Conservation (phyloP, 2,329 filamentous ascomycete genomes). For the Clarireedia homoeocarpa region DNA sequence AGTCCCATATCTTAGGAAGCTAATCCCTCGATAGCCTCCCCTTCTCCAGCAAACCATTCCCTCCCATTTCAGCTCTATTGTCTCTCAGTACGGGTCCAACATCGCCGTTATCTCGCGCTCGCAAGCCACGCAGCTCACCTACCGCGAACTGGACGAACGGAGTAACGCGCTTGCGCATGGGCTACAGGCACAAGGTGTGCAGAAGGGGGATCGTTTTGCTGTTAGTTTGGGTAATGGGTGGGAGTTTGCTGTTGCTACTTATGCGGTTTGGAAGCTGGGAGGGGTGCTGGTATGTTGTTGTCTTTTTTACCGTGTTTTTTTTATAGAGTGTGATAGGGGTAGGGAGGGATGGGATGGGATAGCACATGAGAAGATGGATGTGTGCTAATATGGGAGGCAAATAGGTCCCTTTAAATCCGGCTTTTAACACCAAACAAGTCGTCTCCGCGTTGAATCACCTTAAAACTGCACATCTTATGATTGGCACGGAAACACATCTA, state of each 20-base stretch:
- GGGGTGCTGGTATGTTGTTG: constrained; percentile 59
- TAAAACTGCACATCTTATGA: constrained; percentile 63
- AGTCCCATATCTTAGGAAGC: neutral
- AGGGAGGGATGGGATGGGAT: neutral
- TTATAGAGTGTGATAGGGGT: too few relatives aligned
- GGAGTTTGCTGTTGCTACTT: constrained; percentile 79
- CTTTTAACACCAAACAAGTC: constrained; percentile 76
- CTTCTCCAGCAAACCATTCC: constrained; percentile 63
- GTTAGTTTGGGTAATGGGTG: constrained; percentile 79
- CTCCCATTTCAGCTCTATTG: constrained; percentile 61
- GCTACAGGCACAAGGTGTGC: constrained; percentile 61
- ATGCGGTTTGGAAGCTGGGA: constrained; percentile 91
- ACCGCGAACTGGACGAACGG: constrained; percentile 62
- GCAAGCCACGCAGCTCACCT: constrained; percentile 49
- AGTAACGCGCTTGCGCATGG: constrained; percentile 72
- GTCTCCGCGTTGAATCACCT: constrained; percentile 72
- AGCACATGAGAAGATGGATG: too few relatives aligned
- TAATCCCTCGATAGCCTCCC: constrained; percentile 45
- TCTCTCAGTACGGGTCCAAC: constrained; percentile 55
- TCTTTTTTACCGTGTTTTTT: neutral
- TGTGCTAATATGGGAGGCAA: neutral
- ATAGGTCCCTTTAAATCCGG: constrained; percentile 81
- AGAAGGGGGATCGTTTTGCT: constrained; percentile 76
- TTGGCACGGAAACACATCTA: constrained; percentile 81
- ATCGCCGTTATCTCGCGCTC: constrained; percentile 48